Base-by-base conservation (phyloP, 2,329 filamentous ascomycete genomes). In the Penicillium sclerotigenum region DNA sequence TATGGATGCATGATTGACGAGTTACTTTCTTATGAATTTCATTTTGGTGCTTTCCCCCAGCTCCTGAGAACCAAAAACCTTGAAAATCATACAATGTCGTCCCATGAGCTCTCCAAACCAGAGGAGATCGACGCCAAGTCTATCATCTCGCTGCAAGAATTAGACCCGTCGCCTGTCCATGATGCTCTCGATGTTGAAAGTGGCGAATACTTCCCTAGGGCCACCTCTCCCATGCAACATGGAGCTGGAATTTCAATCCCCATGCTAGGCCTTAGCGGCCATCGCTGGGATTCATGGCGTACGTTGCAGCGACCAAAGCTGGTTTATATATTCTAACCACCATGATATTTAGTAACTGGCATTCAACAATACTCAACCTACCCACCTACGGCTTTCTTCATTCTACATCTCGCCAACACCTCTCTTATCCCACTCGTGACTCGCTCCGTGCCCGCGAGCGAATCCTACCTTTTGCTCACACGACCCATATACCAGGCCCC, bases 321-420 rank as follows among this genome's bases (percentile, higher is more conserved):
- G 24, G 38, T 33, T 29, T 22, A 49, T 28, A 31, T 28, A 16
- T 18, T 22, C 46, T 49, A 45, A 47, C 41, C 20, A 34, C 20
- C 11, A 33, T 11, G 22, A 51, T 29, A 31, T 18, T 9, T 61
- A 90, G 88, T 95, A 51, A 82, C 82, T 5, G 84, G 89, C 46
- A 80, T 94, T 34, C 94, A 97, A 73, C 88, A 86, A 72, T 96
- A 96, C 79, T 94, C 91, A 1, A 91, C 89, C 63, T 95, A 96
- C 77, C 85, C 89, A 62, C 92, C 90, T 68, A 85, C 84, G 59
- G 77, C 90, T 62, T 96, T 93, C 77, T 82, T 87, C 33, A 80
- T 84, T 29, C 80, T 94, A 55, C 91, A 96, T 76, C 79, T 94
- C 59, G 81, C 86, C 67, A 96, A 92, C 66, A 93, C 90, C 33